Evolutionary conservation across 1,284 basidiomycete genomes (phyloP).

Genomic region (Amylostereum areolatum): DNA sequence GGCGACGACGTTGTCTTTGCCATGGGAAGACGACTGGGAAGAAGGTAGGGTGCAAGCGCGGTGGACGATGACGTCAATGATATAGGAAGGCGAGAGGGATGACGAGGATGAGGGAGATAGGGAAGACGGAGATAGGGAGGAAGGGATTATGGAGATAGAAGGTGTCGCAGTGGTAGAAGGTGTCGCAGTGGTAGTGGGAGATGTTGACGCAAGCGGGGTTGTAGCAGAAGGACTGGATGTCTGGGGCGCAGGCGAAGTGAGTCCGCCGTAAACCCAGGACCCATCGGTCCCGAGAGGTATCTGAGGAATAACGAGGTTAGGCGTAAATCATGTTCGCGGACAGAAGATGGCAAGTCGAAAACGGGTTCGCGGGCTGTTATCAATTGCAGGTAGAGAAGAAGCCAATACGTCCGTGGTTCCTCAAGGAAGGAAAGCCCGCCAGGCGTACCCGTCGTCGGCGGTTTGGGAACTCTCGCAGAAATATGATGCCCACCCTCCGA

Average conservation of each 20-base stretch:
- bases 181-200: constrained; percentile 18
- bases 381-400: too few relatives aligned
- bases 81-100: neutral
- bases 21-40: constrained; percentile 12
- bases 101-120: constrained; percentile 6
- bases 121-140: constrained; percentile 16
- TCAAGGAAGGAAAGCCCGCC: too few relatives aligned
- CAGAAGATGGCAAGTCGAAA: too few relatives aligned
- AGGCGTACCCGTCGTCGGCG: too few relatives aligned
- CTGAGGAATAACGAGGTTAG: constrained; percentile 27
- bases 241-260: constrained; percentile 39
- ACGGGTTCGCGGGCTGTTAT: too few relatives aligned
- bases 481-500: too few relatives aligned
- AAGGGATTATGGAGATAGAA: constrained; percentile 15
- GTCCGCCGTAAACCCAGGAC: constrained; percentile 60
- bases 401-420: too few relatives aligned
- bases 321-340: too few relatives aligned
- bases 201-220: constrained; percentile 10
- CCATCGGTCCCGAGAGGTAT: constrained; percentile 60
- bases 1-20: constrained; percentile 13
- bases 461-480: too few relatives aligned
- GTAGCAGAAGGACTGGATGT: constrained; percentile 14
- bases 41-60: constrained; percentile 8
- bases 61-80: constrained; percentile 9
- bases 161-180: constrained; percentile 16